Percentiles rank a stretch among this genome's conserved stretches.
Evolutionary conservation across 2,329 filamentous ascomycete species (phyloP).

Genomic region (Fusarium sp.): DNA sequence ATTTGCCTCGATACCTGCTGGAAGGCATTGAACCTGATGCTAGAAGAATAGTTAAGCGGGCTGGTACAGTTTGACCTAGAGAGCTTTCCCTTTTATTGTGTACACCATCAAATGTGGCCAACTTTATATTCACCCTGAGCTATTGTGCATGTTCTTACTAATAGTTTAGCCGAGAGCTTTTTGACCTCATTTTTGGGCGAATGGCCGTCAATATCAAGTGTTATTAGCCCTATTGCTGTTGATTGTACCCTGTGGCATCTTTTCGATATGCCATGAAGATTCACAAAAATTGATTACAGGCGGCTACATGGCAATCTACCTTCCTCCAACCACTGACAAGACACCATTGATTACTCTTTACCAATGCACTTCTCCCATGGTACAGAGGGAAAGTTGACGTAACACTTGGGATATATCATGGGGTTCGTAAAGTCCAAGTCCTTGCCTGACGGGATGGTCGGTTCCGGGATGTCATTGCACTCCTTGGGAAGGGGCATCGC

Average conservation of each 20-base stretch:
- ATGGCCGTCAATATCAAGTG: neutral
- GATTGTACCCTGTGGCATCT: neutral
- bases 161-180: neutral
- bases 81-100: neutral
- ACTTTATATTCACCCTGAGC: no score
- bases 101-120: no score
- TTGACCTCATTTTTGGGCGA: neutral
- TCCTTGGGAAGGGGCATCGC: neutral
- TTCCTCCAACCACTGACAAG: neutral
- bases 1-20: neutral
- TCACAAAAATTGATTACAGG: neutral
- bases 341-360: neutral
- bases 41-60: neutral
- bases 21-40: neutral
- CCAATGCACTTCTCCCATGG: neutral
- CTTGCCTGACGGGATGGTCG: neutral
- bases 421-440: neutral
- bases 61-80: neutral
- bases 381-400: neutral
- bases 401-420: neutral
- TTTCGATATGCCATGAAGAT: neutral
- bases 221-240: neutral
- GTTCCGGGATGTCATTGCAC: neutral
- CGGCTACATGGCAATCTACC: neutral
- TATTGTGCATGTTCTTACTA: neutral